Conservation (phyloP, 208 protist species). For the Trypanosoma brucei region DNA sequence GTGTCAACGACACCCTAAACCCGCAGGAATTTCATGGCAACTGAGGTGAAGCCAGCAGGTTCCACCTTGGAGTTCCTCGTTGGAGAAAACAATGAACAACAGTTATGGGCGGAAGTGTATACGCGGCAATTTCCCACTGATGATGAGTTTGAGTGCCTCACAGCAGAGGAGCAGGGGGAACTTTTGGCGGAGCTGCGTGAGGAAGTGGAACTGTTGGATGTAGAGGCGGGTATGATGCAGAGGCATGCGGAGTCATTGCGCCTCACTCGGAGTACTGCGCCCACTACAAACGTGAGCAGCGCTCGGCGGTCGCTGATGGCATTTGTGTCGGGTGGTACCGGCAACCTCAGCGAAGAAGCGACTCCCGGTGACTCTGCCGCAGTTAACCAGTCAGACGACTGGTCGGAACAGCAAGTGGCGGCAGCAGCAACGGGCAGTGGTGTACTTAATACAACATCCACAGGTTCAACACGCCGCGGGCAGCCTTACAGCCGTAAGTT, state of each 20-base stretch:
- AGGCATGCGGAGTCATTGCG: constrained; percentile 38
- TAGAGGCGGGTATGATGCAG: constrained; percentile 54
- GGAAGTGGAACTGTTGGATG: constrained; percentile 60
- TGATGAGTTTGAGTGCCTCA: constrained; percentile 40
- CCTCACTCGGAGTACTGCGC: neutral
- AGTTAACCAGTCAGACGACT: no score
- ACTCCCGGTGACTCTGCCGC: neutral
- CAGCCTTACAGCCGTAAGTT: constrained; percentile 53
- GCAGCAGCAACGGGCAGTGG: neutral
- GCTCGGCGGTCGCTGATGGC: neutral
- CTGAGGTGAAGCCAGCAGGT: neutral
- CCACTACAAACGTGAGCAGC: neutral
- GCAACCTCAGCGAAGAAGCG: neutral
- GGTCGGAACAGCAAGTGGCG: neutral
- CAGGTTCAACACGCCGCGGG: constrained; percentile 26
- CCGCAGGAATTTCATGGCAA: neutral
- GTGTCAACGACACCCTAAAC: neutral
- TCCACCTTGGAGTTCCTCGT: constrained; percentile 11
- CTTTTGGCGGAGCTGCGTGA: constrained; percentile 51
- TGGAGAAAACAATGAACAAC: constrained; percentile 21
- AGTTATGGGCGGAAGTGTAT: constrained; percentile 65
- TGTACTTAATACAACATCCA: neutral
- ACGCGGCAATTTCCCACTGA: constrained; percentile 44
- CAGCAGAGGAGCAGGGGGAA: constrained; percentile 38
- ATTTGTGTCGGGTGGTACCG: constrained; percentile 3